A percentile compares a stretch with the other conserved stretches of the same genome.
These are phyloP conservation scores for Rhizophagus sp. DNA, from an alignment of 192 early-diverging fungal species.

Conservation along the genomic window DNA sequence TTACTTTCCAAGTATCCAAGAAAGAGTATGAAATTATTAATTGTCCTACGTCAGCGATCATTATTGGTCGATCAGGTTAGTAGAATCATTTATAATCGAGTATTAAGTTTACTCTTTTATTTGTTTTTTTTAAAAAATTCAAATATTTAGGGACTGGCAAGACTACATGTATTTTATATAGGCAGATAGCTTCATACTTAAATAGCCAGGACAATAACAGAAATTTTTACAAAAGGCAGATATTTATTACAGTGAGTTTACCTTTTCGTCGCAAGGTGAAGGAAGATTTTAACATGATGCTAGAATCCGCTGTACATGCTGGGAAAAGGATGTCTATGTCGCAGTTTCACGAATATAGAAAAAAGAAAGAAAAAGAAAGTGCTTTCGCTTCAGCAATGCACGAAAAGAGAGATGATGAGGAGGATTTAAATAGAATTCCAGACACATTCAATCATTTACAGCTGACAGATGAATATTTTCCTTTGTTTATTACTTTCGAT, in stretches of 20 bases:
- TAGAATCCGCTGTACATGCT: not conserved
- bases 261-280: not conserved
- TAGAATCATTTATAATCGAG: not conserved
- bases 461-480: not conserved
- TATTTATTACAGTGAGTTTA: slow-evolving; percentile 21
- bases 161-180: slow-evolving; percentile 6
- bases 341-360: not conserved
- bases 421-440: not conserved
- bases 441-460: not conserved
- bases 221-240: slow-evolving; percentile 20
- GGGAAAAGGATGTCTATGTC: not conserved
- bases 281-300: not conserved
- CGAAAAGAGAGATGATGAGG: not conserved
- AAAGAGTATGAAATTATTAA: slow-evolving; percentile 23
- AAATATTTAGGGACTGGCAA: slow-evolving; percentile 17
- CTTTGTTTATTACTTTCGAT: slow-evolving; percentile 5
- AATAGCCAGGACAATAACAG: not conserved
- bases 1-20: slow-evolving; percentile 25
- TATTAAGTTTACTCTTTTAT: not conserved
- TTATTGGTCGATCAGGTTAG: slow-evolving; percentile 27
- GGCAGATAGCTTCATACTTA: not conserved
- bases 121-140: not conserved
- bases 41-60: slow-evolving; percentile 16
- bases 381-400: not conserved
- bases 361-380: not conserved